Evolutionary conservation across 179 eudicot genomes (phyloP).

Genomic region (Silene coronaria): DNA sequence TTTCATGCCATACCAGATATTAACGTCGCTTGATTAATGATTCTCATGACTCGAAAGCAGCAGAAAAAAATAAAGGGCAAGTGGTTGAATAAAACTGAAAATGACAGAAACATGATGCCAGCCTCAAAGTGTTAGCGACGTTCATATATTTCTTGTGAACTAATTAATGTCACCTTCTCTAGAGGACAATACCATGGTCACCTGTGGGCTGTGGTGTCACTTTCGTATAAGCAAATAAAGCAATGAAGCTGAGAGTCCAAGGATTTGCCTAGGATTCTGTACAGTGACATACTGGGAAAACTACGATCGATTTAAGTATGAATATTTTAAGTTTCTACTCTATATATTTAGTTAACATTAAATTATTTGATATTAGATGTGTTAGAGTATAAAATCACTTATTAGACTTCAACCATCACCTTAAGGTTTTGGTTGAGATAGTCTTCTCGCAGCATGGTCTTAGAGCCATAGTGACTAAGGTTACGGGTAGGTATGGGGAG

Average conservation of each 20-base stretch:
- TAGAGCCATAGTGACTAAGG: no score
- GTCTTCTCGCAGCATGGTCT: no score
- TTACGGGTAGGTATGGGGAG: no score
- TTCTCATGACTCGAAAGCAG: neutral
- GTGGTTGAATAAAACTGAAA: slow-evolving; percentile 7
- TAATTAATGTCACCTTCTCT: neutral
- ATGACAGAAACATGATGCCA: neutral
- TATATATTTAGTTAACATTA: no score
- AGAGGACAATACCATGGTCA: neutral
- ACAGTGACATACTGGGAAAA: neutral
- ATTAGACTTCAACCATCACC: no score
- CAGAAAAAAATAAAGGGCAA: neutral
- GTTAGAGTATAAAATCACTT: no score
- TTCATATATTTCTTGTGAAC: slow-evolving; percentile 23
- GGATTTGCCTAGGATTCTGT: neutral
- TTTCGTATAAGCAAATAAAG: slow-evolving; percentile 7
- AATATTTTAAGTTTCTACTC: no score
- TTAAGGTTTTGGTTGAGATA: no score
- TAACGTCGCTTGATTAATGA: neutral
- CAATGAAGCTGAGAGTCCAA: neutral
- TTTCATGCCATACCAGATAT: slow-evolving; percentile 6
- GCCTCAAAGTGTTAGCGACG: neutral
- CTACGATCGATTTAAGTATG: no score
- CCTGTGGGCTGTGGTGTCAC: slow-evolving; percentile 1
- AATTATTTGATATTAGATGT: no score